phyloP scores from a whole-genome alignment of 1,284 basidiomycete genomes.

The Cutaneotrichosporon mucoides region DNA sequence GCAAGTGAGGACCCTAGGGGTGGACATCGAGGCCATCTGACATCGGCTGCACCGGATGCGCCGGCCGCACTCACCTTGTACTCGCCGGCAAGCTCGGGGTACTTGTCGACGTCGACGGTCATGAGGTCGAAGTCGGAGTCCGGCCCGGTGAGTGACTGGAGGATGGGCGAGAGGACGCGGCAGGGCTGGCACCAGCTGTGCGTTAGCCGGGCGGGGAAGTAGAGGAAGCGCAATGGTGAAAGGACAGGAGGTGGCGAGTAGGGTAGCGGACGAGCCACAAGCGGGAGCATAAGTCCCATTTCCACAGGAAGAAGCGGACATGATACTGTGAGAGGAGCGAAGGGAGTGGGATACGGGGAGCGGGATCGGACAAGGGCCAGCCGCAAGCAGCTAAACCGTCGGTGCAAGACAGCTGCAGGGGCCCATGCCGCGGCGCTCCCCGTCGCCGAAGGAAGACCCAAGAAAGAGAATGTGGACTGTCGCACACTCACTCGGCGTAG shows the following conservation, averaged over 20 bases:
- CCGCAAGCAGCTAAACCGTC: too few relatives aligned
- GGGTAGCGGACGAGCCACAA: too few relatives aligned
- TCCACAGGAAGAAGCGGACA: too few relatives aligned
- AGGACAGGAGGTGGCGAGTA: neutral
- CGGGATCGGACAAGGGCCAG: too few relatives aligned
- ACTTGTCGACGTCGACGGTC: constrained; percentile 45
- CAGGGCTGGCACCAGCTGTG: constrained; percentile 49
- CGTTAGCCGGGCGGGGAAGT: neutral
- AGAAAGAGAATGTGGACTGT: too few relatives aligned
- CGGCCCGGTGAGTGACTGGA: constrained; percentile 40
- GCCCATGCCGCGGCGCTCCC: too few relatives aligned
- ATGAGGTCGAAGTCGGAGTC: constrained; percentile 41
- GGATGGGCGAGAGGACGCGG: constrained; percentile 43
- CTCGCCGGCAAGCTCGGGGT: constrained; percentile 43
- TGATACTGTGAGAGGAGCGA: neutral
- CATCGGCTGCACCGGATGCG: too few relatives aligned
- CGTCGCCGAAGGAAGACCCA: too few relatives aligned
- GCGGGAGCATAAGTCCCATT: too few relatives aligned
- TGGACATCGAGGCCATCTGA: neutral
- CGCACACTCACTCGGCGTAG: constrained; percentile 40
- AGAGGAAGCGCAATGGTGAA: neutral
- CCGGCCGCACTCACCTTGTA: constrained; percentile 35
- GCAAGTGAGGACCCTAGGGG: too few relatives aligned
- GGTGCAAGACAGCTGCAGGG: neutral
- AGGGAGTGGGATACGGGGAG: too few relatives aligned